Evolutionary conservation across 2,329 filamentous ascomycete genomes (phyloP).

Genomic region (Furcasterigmium sp.): DNA sequence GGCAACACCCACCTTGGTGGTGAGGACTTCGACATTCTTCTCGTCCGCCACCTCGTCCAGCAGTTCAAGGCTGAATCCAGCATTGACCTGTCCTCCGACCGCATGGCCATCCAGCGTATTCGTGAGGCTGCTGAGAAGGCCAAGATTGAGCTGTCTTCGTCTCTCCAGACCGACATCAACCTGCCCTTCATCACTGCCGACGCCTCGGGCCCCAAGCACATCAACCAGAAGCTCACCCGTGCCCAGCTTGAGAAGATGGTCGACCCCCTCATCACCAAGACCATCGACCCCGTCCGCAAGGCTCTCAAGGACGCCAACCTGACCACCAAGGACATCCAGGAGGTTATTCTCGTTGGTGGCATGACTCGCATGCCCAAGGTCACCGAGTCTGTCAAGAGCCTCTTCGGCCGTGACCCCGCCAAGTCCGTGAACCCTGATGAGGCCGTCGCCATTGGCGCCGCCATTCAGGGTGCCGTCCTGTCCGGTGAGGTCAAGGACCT

Average conservation of each 20-base stretch:
- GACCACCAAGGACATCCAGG: conserved; percentile 88
- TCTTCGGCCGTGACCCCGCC: conserved; percentile 93
- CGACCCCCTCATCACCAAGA: conserved; percentile 80
- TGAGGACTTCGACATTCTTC: conserved; percentile 94
- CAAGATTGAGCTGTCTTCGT: conserved; percentile 97
- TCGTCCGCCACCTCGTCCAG: conserved; percentile 88
- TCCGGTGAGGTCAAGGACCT: conserved; percentile 96
- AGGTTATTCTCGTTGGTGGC: conserved; percentile 96
- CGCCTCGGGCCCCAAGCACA: conserved; percentile 93
- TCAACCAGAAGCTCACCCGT: conserved; percentile 91
- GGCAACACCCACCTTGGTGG: conserved; percentile 98
- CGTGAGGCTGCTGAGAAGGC: conserved; percentile 98
- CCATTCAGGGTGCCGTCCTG: conserved; percentile 94
- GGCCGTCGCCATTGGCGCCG: conserved; percentile 95
- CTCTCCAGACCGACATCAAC: conserved; percentile 95
- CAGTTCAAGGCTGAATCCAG: conserved; percentile 96
- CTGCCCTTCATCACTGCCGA: conserved; percentile 98
- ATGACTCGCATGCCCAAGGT: conserved; percentile 99
- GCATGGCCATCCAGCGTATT: conserved; percentile 98
- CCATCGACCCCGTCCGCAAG: conserved; percentile 91
- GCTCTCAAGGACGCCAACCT: conserved; percentile 93
- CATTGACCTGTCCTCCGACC: conserved; percentile 84
- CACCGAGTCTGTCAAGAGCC: conserved; percentile 88
- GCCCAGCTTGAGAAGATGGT: conserved; percentile 91
- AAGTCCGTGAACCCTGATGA: conserved; percentile 99